Percentiles rank a stretch among this genome's conserved stretches.
phyloP scores from a whole-genome alignment of 140 eudicot species.

The Senecio squalidus region DNA sequence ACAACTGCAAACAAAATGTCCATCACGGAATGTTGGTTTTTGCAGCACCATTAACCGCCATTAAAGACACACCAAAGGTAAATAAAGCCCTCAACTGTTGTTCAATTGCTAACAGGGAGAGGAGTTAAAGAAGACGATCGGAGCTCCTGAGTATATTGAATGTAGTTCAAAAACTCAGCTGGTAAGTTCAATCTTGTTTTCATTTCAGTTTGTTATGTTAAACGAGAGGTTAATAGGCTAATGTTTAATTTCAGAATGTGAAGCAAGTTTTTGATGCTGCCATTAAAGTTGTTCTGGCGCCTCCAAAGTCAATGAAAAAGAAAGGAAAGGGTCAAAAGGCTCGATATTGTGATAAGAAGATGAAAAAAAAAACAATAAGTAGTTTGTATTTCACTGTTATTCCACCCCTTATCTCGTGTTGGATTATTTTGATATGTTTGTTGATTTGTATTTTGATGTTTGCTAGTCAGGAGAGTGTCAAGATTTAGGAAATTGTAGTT shows the following conservation, averaged over 20 bases:
- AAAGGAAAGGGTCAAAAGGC: slow-evolving; percentile 82
- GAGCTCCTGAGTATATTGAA: slow-evolving; percentile 89
- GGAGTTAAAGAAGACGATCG: slow-evolving; percentile 71
- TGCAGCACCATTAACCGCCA: too few relatives aligned
- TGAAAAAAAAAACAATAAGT: slow-evolving; percentile 3
- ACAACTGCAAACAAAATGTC: too few relatives aligned
- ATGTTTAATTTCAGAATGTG: slow-evolving; percentile 55
- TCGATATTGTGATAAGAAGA: slow-evolving; percentile 63
- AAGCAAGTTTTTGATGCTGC: slow-evolving; percentile 93
- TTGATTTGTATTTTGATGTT: too few relatives aligned
- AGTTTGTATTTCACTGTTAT: slow-evolving; percentile 28
- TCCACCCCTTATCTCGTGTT: slow-evolving; percentile 6
- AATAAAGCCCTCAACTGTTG: too few relatives aligned
- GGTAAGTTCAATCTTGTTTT: slow-evolving; percentile 35
- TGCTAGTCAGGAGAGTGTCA: too few relatives aligned
- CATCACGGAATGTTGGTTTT: too few relatives aligned
- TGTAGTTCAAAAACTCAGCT: slow-evolving; percentile 97
- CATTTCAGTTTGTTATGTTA: background rate
- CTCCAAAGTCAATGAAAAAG: slow-evolving; percentile 91
- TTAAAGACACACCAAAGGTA: too few relatives aligned
- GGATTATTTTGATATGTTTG: slow-evolving; percentile 28
- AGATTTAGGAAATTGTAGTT: too few relatives aligned
- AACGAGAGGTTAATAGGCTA: background rate
- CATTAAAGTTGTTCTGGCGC: slow-evolving; percentile 85
- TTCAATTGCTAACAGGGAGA: slow-evolving; percentile 67